Percentiles rank a stretch among this genome's conserved stretches.
Conservation (phyloP, 768 basidiomycete genomes). For the Russula olivacea region DNA sequence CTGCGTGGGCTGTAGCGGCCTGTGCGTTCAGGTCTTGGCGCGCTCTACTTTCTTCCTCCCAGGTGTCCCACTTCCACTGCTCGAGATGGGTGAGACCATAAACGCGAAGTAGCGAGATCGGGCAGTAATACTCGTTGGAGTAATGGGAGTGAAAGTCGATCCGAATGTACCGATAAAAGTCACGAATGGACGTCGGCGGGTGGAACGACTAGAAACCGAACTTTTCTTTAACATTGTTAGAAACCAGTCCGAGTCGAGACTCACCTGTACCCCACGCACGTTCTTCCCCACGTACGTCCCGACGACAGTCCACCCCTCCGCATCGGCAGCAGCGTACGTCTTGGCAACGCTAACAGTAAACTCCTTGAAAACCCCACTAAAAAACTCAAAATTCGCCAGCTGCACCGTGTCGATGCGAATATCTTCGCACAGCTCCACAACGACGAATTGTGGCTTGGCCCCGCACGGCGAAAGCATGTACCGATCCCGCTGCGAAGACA, state of each 20-base stretch:
- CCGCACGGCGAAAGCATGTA: conserved; percentile 96
- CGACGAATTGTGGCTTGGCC: conserved; percentile 63
- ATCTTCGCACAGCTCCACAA: conserved; percentile 96
- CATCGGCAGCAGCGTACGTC: conserved; percentile 36
- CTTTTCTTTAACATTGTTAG: no score
- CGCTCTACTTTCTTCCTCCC: conserved; percentile 63
- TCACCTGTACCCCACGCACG: conserved; percentile 82
- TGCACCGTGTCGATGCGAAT: conserved; percentile 95
- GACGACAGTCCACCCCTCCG: conserved; percentile 47
- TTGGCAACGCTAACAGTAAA: conserved; percentile 72
- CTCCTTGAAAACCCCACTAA: conserved; percentile 92
- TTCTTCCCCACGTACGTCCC: conserved; percentile 89
- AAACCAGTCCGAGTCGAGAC: conserved; percentile 25
- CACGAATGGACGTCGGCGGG: conserved; percentile 59
- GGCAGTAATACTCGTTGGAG: conserved; percentile 94
- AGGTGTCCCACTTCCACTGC: conserved; percentile 88
- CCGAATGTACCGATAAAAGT: conserved; percentile 91
- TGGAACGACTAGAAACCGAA: conserved; percentile 58
- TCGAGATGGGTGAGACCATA: conserved; percentile 97
- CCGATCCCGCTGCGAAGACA: conserved; percentile 83
- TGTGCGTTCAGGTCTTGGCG: conserved; percentile 35
- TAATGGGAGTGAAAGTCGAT: conserved; percentile 93
- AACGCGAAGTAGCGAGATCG: conserved; percentile 84
- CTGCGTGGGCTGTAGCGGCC: conserved; percentile 24
- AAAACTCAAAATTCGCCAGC: conserved; percentile 96